A percentile compares a stretch with the other conserved stretches of the same genome.
These are phyloP conservation scores for Aspergillus novoparasiticus DNA, from an alignment of 2,329 filamentous ascomycete genomes.

Conservation along the genomic window DNA sequence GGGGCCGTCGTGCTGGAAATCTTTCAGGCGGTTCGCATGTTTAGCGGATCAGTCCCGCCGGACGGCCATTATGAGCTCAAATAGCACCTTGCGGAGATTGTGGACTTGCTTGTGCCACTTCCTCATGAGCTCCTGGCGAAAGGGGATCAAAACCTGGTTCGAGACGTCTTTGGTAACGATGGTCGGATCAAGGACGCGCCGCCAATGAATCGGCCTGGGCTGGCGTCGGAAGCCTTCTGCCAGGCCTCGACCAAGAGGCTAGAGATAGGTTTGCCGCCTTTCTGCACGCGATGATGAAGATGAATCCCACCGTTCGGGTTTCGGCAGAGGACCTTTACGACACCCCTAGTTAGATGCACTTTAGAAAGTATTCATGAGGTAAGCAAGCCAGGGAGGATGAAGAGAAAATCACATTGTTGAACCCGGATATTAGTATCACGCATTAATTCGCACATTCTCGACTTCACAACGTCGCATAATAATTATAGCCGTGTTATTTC, in stretches of 20 bases:
- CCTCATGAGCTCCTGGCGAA: not conserved
- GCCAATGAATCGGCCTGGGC: not conserved
- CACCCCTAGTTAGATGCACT: too few species aligned
- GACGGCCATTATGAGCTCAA: not conserved
- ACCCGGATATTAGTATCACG: too few species aligned
- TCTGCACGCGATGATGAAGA: too few species aligned
- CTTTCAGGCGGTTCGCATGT: not conserved
- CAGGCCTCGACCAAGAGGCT: too few species aligned
- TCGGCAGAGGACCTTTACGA: too few species aligned
- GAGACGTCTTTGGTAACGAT: not conserved
- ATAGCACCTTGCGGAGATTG: conserved; percentile 3
- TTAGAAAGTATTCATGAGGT: too few species aligned
- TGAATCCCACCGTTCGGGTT: too few species aligned
- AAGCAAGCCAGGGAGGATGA: too few species aligned
- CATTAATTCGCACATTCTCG: fast-evolving
- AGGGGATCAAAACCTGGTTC: not conserved
- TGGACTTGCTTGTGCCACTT: not conserved
- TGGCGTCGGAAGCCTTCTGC: not conserved
- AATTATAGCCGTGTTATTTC: too few species aligned
- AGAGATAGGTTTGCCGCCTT: too few species aligned
- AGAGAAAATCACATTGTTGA: too few species aligned
- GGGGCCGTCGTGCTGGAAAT: not conserved
- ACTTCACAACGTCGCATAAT: too few species aligned
- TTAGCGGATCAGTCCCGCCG: not conserved
- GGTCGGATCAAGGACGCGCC: not conserved